These are phyloP conservation scores for Fusarium sublunatum DNA, from an alignment of 2,329 filamentous ascomycete species.

Conservation along the genomic window DNA sequence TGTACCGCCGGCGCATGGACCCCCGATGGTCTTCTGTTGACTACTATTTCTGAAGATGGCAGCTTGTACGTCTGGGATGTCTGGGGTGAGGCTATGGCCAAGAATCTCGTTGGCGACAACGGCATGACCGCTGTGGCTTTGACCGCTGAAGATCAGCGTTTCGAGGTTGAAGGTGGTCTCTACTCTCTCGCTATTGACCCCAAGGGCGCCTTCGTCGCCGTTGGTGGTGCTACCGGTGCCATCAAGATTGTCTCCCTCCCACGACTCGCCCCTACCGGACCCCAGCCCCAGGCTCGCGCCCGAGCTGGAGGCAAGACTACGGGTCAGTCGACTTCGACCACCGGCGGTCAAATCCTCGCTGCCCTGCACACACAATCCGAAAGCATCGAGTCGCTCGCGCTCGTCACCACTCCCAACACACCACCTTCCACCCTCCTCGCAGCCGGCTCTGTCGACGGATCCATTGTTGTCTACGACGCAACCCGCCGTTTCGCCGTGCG, in stretches of 20 bases:
- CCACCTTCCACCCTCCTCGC: slow-evolving; percentile 68
- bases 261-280: slow-evolving; percentile 57
- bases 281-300: slow-evolving; percentile 41
- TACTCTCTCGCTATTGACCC: slow-evolving; percentile 90
- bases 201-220: slow-evolving; percentile 80
- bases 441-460: slow-evolving; percentile 77
- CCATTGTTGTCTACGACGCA: slow-evolving; percentile 87
- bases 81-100: slow-evolving; percentile 78
- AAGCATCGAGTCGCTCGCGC: slow-evolving; percentile 80
- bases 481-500: slow-evolving; percentile 88
- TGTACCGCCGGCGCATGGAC: slow-evolving; percentile 95
- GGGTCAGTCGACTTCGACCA: slow-evolving; percentile 50
- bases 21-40: slow-evolving; percentile 84
- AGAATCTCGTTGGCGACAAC: slow-evolving; percentile 62
- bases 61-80: slow-evolving; percentile 94
- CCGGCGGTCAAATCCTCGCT: slow-evolving; percentile 76
- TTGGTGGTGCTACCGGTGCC: slow-evolving; percentile 87
- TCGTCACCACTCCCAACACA: slow-evolving; percentile 56
- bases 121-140: slow-evolving; percentile 78
- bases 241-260: slow-evolving; percentile 89
- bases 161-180: slow-evolving; percentile 89
- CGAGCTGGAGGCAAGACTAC: slow-evolving; percentile 49
- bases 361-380: slow-evolving; percentile 81
- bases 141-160: slow-evolving; percentile 86
- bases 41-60: slow-evolving; percentile 88